phyloP scores from a whole-genome alignment of 1,139 yeast species.

The Kluyveromyces sp. region DNA sequence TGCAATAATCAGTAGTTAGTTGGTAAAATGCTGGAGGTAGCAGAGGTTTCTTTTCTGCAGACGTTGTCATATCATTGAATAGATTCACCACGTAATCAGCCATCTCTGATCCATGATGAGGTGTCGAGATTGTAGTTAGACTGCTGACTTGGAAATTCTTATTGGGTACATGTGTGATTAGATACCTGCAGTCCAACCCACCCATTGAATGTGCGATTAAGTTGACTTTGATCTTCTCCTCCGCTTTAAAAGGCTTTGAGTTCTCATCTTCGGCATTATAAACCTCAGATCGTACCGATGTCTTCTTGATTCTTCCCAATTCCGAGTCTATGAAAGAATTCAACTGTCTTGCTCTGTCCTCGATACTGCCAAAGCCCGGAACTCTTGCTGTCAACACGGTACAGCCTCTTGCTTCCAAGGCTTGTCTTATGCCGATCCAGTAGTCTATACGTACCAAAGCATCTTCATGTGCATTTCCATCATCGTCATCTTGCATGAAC shows the following conservation, averaged over 20 bases:
- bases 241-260: conserved; percentile 18
- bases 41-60: conserved; percentile 12
- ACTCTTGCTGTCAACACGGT: conserved; percentile 68
- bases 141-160: conserved; percentile 54
- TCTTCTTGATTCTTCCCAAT: conserved; percentile 34
- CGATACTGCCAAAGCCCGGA: conserved; percentile 74
- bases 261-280: conserved; percentile 27
- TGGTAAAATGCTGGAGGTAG: conserved; percentile 50
- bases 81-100: conserved; percentile 59
- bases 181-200: conserved; percentile 74
- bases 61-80: conserved; percentile 19
- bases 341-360: conserved; percentile 57
- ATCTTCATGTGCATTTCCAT: conserved; percentile 20
- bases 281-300: conserved; percentile 29
- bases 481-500: conserved; percentile 18
- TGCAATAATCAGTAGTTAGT: conserved; percentile 51
- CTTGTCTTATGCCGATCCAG: conserved; percentile 73
- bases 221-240: conserved; percentile 45
- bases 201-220: conserved; percentile 94
- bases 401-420: conserved; percentile 55
- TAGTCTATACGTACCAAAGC: conserved; percentile 51
- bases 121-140: conserved; percentile 78
- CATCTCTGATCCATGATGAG: conserved; percentile 80
- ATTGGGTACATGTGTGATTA: conserved; percentile 49
- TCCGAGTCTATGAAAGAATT: conserved; percentile 45